A percentile compares a stretch with the other conserved stretches of the same genome.
phyloP scores from a whole-genome alignment of 1,284 basidiomycete species.

The Pyrrhoderma lamaoense region DNA sequence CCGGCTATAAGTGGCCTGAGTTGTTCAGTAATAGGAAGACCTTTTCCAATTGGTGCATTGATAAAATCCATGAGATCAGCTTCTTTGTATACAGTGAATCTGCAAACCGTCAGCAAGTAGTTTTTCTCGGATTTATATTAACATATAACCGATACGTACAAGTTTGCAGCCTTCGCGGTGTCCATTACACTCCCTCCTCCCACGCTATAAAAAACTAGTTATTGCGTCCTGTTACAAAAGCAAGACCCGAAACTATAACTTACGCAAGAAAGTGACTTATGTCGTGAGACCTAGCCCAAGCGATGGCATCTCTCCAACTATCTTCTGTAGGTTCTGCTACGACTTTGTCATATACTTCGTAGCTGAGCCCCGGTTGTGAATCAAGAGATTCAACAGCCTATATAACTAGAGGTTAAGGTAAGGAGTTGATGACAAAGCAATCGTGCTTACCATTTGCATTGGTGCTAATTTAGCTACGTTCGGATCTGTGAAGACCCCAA shows the following conservation, averaged over 20 bases:
- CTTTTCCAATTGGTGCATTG: slow-evolving; percentile 94
- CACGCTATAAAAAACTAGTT: slow-evolving; percentile 44
- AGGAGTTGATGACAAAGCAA: background rate
- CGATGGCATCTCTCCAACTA: slow-evolving; percentile 81
- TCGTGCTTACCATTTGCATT: slow-evolving; percentile 58
- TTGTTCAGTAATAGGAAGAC: slow-evolving; percentile 70
- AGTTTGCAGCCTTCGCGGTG: slow-evolving; percentile 87
- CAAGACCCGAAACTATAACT: slow-evolving; percentile 22
- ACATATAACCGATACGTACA: slow-evolving; percentile 42
- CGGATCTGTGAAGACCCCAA: slow-evolving; percentile 91
- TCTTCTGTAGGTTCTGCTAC: slow-evolving; percentile 91
- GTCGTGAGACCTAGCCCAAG: slow-evolving; percentile 79
- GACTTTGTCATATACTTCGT: slow-evolving; percentile 80
- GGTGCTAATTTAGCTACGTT: slow-evolving; percentile 78
- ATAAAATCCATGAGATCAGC: slow-evolving; percentile 93
- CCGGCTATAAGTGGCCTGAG: slow-evolving; percentile 84
- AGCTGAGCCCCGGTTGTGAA: slow-evolving; percentile 63
- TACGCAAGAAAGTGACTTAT: slow-evolving; percentile 93
- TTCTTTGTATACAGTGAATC: slow-evolving; percentile 84
- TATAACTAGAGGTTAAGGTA: slow-evolving; percentile 11
- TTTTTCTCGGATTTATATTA: slow-evolving; percentile 7
- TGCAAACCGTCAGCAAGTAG: slow-evolving; percentile 24
- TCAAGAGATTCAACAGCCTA: slow-evolving; percentile 77
- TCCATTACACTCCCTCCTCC: slow-evolving; percentile 96
- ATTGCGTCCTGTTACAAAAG: background rate